Evolutionary conservation across 2,329 filamentous ascomycete species (phyloP), one percentile per base, ranked within the genome.

Genomic region (Tothia fuscella): DNA sequence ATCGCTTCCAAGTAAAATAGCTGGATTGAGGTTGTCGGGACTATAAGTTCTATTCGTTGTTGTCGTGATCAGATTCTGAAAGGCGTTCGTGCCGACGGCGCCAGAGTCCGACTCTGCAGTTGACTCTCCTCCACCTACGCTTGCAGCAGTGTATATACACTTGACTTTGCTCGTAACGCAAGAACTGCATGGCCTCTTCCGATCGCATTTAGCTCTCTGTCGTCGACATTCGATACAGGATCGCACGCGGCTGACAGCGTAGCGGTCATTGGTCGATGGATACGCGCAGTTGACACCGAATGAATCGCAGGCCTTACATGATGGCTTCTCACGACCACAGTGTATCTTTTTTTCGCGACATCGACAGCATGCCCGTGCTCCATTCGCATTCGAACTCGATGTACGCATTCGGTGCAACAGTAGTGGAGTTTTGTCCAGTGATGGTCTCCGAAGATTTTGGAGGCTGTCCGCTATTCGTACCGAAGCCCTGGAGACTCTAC

Each of bases 271-370:
- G 10, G 34, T 16, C 30, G 39, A 12, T 12, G 37, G 37, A 25
- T 42, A 42, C 10, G 10, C 6, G 39, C 39, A 42, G 6, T 42
- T 26, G 39, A 10, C 6, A 21, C 34, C 6, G 9, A 9, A 10
- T 20, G 41, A 10, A 6, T 9, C 7, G 30, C 39, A 42, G 7
- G 16, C 16, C 6, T 16, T 40, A 24, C 39, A 42, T 7, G 39
- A 40, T 42, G 39, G 25, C 13, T 6, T 17, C 13, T 9, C 6
- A 10, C 39, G 9, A 16, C 28, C 39, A 20, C 39, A 42, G 13
- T 21, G 30, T 7, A 42, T 25, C 20, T 42, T 42, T 30, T 42
- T 42, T 16, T 38, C 9, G 19, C 31, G 39, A 30, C 39, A 42
- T 10, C 10, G 6, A 10, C 20, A 9, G 17, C 39, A 42, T 6